Conservation (phyloP, 2,329 filamentous ascomycete genomes). For the Orbilia oligospora region DNA sequence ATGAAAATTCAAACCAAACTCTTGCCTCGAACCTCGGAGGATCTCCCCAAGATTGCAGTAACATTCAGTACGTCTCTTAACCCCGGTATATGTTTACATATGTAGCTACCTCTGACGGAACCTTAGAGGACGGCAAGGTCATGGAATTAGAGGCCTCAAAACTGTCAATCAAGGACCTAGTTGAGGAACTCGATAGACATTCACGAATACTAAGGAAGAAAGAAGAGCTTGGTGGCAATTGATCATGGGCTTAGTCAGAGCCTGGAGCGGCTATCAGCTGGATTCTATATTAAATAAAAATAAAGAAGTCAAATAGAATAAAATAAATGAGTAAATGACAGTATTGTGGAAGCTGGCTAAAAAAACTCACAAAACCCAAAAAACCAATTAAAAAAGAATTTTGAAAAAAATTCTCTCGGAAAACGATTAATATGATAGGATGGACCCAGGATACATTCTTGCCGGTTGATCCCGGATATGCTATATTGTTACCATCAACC, state of each 20-base stretch:
- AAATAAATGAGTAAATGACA: too few relatives aligned
- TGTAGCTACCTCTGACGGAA: background rate
- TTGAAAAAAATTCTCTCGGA: constrained; percentile 8
- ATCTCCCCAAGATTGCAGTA: constrained; percentile 78
- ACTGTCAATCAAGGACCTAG: constrained; percentile 85
- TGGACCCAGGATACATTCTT: constrained; percentile 1
- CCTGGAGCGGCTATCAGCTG: background rate
- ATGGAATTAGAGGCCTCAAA: constrained; percentile 85
- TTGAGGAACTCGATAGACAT: constrained; percentile 91
- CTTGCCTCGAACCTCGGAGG: constrained; percentile 78
- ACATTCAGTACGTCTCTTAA: constrained; percentile 82
- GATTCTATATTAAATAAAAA: too few relatives aligned
- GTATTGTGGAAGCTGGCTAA: constrained; percentile 36
- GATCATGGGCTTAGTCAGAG: background rate
- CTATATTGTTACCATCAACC: background rate
- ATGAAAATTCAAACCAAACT: constrained; percentile 85
- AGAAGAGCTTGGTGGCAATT: constrained; percentile 77
- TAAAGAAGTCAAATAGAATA: too few relatives aligned
- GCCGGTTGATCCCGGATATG: background rate
- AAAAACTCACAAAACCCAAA: constrained; percentile 23
- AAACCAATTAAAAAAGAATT: too few relatives aligned
- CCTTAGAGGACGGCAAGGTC: constrained; percentile 89
- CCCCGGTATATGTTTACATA: background rate
- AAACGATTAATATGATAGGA: constrained; percentile 5
- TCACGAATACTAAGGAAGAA: constrained; percentile 85